Evolutionary conservation across 768 basidiomycete species (phyloP).

Genomic region (Mycena venus): DNA sequence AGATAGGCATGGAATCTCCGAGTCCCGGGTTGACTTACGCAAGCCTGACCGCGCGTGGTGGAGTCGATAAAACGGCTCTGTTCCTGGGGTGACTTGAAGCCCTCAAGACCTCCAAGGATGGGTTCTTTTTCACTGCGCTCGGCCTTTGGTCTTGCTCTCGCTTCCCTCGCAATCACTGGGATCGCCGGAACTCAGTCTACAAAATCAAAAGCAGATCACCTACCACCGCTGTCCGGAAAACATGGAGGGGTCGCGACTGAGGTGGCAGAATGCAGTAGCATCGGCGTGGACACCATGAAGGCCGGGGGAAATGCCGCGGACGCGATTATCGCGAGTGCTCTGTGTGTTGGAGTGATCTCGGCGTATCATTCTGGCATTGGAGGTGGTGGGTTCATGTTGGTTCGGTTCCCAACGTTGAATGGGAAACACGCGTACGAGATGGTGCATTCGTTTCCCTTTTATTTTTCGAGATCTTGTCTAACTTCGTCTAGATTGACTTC

Average conservation of each 20-base stretch:
- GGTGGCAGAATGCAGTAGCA: constrained; percentile 49
- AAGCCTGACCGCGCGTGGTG: no score
- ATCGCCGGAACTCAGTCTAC: neutral
- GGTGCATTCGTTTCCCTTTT: constrained; percentile 28
- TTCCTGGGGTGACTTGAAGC: no score
- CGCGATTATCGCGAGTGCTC: constrained; percentile 56
- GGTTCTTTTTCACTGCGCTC: neutral
- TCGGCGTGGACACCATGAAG: constrained; percentile 56
- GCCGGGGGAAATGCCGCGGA: constrained; percentile 65
- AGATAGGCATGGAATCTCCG: no score
- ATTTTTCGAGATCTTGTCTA: constrained; percentile 37
- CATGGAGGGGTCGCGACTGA: constrained; percentile 34
- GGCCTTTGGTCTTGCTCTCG: neutral
- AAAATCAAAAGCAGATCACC: neutral
- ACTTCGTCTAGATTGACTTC: constrained; percentile 71
- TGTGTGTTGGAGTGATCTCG: constrained; percentile 54
- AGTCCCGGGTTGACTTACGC: no score
- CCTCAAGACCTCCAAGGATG: neutral
- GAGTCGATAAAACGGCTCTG: no score
- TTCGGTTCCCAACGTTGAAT: constrained; percentile 11
- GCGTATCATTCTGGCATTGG: constrained; percentile 54
- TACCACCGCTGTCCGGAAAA: constrained; percentile 11
- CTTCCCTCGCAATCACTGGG: neutral
- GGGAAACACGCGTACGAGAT: constrained; percentile 27
- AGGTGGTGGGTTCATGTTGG: constrained; percentile 38